Evolutionary conservation across 768 basidiomycete species (phyloP), one percentile per base, ranked within the genome.

Genomic region (Pleurotus tuoliensis): DNA sequence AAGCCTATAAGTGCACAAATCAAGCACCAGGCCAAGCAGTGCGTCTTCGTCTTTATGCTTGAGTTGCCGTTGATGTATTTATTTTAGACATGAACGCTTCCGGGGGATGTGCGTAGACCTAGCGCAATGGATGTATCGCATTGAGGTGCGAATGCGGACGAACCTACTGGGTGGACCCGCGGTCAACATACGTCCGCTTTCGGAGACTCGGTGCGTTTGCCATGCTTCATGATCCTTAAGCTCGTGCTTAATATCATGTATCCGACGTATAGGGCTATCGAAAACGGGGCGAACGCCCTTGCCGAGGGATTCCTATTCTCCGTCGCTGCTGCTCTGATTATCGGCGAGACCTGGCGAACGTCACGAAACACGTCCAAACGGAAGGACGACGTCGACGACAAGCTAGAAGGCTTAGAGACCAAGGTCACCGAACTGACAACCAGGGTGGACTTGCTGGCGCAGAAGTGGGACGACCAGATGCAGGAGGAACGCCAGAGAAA

Each of bases 261-360:
- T 34, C 11, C 18, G 38, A 18, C 40, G 16, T 37, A 16, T 60
- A 91, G 90, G 57, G 92, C 92, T 0, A 88, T 94, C 57, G 90
- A 92, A 58, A 92, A 88, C 62, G 92, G 92, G 18, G 89, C 92
- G 13, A 94, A 92, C 61, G 77, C 86, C 4, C 75, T 94, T 4
- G 92, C 92, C 0, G 92, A 94, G 69, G 89, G 89, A 0, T 94
- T 94, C 61, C 78, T 94, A 3, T 94, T 94, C 65, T 65, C 74
- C 16, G 92, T 94, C 2, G 91, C 92, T 0, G 85, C 87, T 1
- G 69, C 69, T 0, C 74, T 94, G 4, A 92, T 94, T 56, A 58
- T 92, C 9, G 86, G 86, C 2, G 92, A 94, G 67, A 74, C 85
- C 20, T 94, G 82, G 79, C 86, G 92, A 0, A 79, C 82, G 1